Percentiles rank a stretch among this genome's conserved stretches.
Evolutionary conservation across 139 green algal genomes (phyloP).

Genomic region (Asterochloris sp.): DNA sequence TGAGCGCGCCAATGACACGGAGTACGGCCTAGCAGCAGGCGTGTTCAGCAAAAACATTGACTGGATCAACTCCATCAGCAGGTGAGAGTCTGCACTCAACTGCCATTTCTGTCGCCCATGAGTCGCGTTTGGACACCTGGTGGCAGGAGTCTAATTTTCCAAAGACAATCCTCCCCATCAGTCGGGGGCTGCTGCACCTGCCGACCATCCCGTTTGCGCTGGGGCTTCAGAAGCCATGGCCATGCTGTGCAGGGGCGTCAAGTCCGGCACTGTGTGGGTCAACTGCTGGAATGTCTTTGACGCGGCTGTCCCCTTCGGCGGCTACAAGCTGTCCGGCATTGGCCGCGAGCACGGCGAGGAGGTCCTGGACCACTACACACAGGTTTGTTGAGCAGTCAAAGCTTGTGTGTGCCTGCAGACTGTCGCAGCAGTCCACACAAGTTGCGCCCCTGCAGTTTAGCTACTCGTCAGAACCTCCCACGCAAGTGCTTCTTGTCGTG

Average conservation of each 20-base stretch:
- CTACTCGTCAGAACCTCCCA: not conserved
- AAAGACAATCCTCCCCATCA: too few relatives aligned
- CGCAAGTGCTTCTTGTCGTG: not conserved
- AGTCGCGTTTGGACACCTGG: too few relatives aligned
- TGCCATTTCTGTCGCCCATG: too few relatives aligned
- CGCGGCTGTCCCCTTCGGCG: constrained; percentile 34
- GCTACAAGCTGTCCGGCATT: constrained; percentile 66
- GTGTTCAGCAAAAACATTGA: constrained; percentile 61
- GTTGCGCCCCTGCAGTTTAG: not conserved
- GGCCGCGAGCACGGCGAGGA: constrained; percentile 69
- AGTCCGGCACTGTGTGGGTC: constrained; percentile 49
- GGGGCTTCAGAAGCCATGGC: too few relatives aligned
- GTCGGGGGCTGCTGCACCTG: too few relatives aligned
- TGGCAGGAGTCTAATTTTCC: too few relatives aligned
- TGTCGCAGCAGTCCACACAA: too few relatives aligned
- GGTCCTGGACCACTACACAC: constrained; percentile 62
- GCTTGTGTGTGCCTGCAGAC: not conserved
- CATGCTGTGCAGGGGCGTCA: constrained; percentile 32
- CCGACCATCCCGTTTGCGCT: too few relatives aligned
- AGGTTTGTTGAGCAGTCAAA: constrained; percentile 24
- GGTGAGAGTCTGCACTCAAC: not conserved
- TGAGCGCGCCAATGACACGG: constrained; percentile 54
- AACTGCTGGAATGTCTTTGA: constrained; percentile 47
- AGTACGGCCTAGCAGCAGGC: constrained; percentile 69
- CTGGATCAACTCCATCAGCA: constrained; percentile 52